phyloP scores from a whole-genome alignment of 2,329 filamentous ascomycete genomes.

The Calonectria pteridis region DNA sequence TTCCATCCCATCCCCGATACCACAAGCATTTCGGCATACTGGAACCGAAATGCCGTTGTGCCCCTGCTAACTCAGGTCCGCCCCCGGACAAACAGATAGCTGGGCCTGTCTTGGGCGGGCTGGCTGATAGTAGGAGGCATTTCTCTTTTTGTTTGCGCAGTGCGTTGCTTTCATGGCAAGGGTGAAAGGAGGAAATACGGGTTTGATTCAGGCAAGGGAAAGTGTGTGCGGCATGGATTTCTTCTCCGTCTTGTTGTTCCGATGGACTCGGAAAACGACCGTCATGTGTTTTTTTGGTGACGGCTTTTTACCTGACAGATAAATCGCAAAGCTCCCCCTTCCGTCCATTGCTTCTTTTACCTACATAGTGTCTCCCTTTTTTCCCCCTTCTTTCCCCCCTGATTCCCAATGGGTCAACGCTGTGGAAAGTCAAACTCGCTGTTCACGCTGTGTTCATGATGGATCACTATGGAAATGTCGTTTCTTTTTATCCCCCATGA shows the following conservation, averaged over 20 bases:
- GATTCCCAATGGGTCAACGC: constrained; percentile 32
- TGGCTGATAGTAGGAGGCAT: constrained; percentile 51
- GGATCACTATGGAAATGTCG: constrained; percentile 49
- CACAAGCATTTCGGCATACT: constrained; percentile 53
- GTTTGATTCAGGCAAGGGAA: constrained; percentile 53
- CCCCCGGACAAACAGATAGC: constrained; percentile 48
- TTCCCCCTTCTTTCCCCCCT: constrained; percentile 30
- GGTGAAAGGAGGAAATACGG: constrained; percentile 53
- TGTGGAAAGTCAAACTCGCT: constrained; percentile 32
- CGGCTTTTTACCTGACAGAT: constrained; percentile 47
- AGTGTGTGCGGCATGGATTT: constrained; percentile 54
- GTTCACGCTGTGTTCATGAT: constrained; percentile 36
- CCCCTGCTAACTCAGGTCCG: constrained; percentile 44
- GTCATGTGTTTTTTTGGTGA: constrained; percentile 37
- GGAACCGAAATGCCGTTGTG: constrained; percentile 52
- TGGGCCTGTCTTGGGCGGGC: constrained; percentile 50
- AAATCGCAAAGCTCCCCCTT: constrained; percentile 44
- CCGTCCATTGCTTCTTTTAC: constrained; percentile 32
- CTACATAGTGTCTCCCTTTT: constrained; percentile 40
- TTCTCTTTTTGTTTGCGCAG: constrained; percentile 49
- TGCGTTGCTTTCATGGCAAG: constrained; percentile 51
- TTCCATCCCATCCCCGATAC: constrained; percentile 50
- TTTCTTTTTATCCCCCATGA: constrained; percentile 37
- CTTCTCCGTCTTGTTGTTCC: constrained; percentile 47
- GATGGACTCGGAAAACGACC: constrained; percentile 41